Base-by-base conservation (phyloP, 2,329 filamentous ascomycete species). In the Apiospora pterosperma region DNA sequence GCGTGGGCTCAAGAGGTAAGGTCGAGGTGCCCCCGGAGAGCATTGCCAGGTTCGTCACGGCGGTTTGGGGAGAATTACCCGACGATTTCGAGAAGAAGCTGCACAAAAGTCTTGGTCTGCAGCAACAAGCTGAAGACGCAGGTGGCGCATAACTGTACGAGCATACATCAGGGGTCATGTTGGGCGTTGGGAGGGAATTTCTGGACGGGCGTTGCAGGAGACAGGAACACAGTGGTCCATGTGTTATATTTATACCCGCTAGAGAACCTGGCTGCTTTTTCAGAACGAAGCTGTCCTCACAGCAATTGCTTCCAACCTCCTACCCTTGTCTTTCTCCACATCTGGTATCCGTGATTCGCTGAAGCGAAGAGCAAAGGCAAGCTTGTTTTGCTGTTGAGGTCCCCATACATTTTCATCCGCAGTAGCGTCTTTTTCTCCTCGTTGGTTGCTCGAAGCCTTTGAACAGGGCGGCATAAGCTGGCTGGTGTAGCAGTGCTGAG, bases 1-100 rank as follows among this genome's bases (percentile, higher is more conserved):
- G 91, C 64, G 86, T 97, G 16, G 96, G 96, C 0, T 90, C 93
- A 6, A 85, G 96, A 25, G 95, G 92, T 6, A 96, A 91, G 77
- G 84, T 94, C 8, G 96, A 98, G 77, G 86, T 98, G 39, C 92
- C 91, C 0, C 82, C 89, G n/a, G 84, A 88, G 61, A 92, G 91
- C 0, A 90, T 96, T 14, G 87, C 88, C 21, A 88, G 88, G 0
- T 78, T 97, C 67, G 87, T 93, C 4, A 78, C 87, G 73, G 77
- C 84, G 63, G 81, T 90, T 0, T 90, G 88, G 74, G 86, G 83
- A 1, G 80, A 81, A 8, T 64, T 80, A 55, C 79, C 79, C 1
- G 85, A 88, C 68, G 85, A 88, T 68, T 73, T 90, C 62, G 84
- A 89, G 67, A 83, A 79, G 73, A 87, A 86, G 72, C 76, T 93